phyloP scores from a whole-genome alignment of 208 protist genomes.

The Endotrypanum monterogeii region DNA sequence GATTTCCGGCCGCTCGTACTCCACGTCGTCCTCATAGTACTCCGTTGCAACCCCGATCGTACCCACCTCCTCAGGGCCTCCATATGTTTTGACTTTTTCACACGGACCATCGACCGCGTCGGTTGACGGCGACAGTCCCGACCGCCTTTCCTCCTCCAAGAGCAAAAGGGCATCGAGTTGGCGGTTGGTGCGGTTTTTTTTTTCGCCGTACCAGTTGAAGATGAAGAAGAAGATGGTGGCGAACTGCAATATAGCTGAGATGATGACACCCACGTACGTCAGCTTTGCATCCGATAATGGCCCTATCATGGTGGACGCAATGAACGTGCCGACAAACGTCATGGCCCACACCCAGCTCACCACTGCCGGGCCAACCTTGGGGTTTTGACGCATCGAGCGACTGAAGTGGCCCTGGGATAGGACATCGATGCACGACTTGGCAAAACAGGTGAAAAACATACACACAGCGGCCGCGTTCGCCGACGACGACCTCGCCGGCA shows the following conservation, averaged over 20 bases:
- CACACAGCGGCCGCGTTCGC: slow-evolving; percentile 32
- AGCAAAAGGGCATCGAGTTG: slow-evolving; percentile 24
- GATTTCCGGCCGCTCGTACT: slow-evolving; percentile 20
- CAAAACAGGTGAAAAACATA: slow-evolving; percentile 44
- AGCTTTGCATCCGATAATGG: slow-evolving; percentile 40
- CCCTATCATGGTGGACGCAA: slow-evolving; percentile 42
- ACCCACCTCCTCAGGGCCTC: neutral
- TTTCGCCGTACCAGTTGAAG: slow-evolving; percentile 53
- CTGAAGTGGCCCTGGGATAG: slow-evolving; percentile 65
- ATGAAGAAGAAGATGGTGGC: slow-evolving; percentile 42
- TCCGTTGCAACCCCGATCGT: neutral
- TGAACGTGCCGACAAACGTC: slow-evolving; percentile 36
- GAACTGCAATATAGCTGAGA: slow-evolving; percentile 35
- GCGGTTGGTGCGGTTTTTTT: slow-evolving; percentile 40
- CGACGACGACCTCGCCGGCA: slow-evolving; percentile 33
- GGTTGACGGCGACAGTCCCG: neutral
- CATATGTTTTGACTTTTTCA: neutral
- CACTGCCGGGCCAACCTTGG: slow-evolving; percentile 33
- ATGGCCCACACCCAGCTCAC: slow-evolving; percentile 54
- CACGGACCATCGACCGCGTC: slow-evolving; percentile 3
- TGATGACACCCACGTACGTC: slow-evolving; percentile 29
- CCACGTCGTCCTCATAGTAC: slow-evolving; percentile 5
- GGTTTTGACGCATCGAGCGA: slow-evolving; percentile 41
- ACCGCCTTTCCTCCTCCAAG: slow-evolving; percentile 6
- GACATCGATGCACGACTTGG: slow-evolving; percentile 47